Evolutionary conservation across 2,329 filamentous ascomycete genomes (phyloP).

Genomic region (Pseudogymnoascus sp.): DNA sequence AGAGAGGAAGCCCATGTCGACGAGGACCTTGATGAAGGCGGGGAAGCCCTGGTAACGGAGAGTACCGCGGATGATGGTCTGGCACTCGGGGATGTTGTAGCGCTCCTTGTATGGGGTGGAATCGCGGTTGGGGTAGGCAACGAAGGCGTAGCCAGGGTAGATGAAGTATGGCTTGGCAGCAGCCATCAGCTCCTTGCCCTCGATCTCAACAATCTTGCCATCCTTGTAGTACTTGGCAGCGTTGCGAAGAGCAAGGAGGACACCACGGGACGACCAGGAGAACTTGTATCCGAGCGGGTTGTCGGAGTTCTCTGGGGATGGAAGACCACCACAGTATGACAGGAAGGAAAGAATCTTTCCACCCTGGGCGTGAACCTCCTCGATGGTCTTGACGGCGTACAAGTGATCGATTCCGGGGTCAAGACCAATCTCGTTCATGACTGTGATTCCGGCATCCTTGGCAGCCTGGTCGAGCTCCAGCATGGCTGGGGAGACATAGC

Average conservation of each 20-base stretch:
- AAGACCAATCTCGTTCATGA: constrained; percentile 93
- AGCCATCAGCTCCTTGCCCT: constrained; percentile 69
- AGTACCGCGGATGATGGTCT: constrained; percentile 79
- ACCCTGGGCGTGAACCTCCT: constrained; percentile 76
- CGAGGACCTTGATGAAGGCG: constrained; percentile 78
- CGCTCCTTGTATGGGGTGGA: constrained; percentile 80
- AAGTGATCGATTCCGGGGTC: constrained; percentile 65
- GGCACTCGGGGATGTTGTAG: constrained; percentile 81
- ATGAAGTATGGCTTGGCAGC: constrained; percentile 84
- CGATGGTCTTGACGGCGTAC: constrained; percentile 81
- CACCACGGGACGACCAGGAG: constrained; percentile 67
- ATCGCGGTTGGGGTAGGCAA: constrained; percentile 91
- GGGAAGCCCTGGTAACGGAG: constrained; percentile 86
- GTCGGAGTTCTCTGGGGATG: constrained; percentile 64
- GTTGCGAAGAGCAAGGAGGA: constrained; percentile 81
- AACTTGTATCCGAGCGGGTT: constrained; percentile 95
- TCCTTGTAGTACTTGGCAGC: constrained; percentile 76
- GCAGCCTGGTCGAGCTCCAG: constrained; percentile 72
- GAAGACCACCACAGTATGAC: constrained; percentile 77
- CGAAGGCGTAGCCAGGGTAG: constrained; percentile 81
- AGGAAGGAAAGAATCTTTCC: constrained; percentile 80
- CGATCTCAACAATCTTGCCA: constrained; percentile 64
- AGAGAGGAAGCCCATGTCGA: constrained; percentile 82
- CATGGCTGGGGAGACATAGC: constrained; percentile 90
- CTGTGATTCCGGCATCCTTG: constrained; percentile 89